phyloP scores from a whole-genome alignment of 1,284 basidiomycete species.

The Blastosporella zonata region DNA sequence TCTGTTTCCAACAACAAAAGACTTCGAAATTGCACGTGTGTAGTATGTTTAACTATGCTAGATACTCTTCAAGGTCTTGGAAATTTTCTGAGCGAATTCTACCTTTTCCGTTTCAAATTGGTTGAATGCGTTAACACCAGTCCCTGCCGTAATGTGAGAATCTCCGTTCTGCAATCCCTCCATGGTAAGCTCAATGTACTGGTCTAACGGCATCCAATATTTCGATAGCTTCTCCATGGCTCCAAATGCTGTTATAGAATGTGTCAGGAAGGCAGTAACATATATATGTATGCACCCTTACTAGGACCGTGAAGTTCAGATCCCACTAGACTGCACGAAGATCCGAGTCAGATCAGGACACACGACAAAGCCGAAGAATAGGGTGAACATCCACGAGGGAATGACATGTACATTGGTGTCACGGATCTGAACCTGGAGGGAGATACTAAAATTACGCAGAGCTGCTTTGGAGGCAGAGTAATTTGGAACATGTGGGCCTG shows the following conservation, averaged over 20 bases:
- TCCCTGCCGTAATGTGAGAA: slow-evolving; percentile 21
- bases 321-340: slow-evolving; percentile 48
- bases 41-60: too few relatives aligned
- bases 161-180: slow-evolving; percentile 48
- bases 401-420: slow-evolving; percentile 53
- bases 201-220: slow-evolving; percentile 58
- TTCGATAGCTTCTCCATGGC: slow-evolving; percentile 46
- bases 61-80: not conserved
- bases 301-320: slow-evolving; percentile 67
- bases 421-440: slow-evolving; percentile 46
- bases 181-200: slow-evolving; percentile 46
- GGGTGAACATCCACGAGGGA: slow-evolving; percentile 61
- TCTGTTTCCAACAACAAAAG: too few relatives aligned
- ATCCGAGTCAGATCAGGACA: not conserved
- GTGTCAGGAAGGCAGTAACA: not conserved
- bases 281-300: too few relatives aligned
- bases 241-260: slow-evolving; percentile 41
- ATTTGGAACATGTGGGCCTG: slow-evolving; percentile 40
- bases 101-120: slow-evolving; percentile 27
- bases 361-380: too few relatives aligned
- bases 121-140: slow-evolving; percentile 21
- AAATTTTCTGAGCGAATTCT: slow-evolving; percentile 14
- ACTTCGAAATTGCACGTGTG: too few relatives aligned
- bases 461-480: slow-evolving; percentile 65
- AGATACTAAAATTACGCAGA: slow-evolving; percentile 51